These are phyloP conservation scores for Sugiyamaella chiloensis DNA, from an alignment of 805 yeast genomes.

Conservation along the genomic window DNA sequence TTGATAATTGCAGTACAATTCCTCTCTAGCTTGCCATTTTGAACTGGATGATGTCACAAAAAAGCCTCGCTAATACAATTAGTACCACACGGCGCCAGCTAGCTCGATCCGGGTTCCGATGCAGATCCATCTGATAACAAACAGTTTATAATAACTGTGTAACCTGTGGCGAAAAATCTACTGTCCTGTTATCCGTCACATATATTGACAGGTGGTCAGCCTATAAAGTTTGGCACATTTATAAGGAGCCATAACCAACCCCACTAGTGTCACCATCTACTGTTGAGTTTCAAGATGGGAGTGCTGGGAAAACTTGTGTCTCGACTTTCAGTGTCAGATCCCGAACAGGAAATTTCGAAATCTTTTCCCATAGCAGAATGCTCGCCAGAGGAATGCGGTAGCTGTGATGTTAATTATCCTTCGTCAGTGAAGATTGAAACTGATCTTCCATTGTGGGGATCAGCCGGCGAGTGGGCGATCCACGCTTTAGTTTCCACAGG, in stretches of 20 bases:
- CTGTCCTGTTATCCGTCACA: neutral
- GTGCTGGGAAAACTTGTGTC: conserved; percentile 14
- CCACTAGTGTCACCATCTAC: too few relatives aligned
- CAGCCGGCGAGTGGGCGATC: conserved; percentile 64
- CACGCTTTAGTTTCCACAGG: conserved; percentile 85
- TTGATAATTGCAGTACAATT: too few relatives aligned
- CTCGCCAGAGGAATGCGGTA: conserved; percentile 47
- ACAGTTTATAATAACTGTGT: neutral
- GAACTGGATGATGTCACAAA: too few relatives aligned
- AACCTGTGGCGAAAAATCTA: neutral
- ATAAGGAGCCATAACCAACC: too few relatives aligned
- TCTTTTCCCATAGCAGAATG: conserved; percentile 48
- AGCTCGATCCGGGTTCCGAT: neutral
- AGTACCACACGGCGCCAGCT: conserved; percentile 1
- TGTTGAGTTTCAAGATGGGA: conserved; percentile 14
- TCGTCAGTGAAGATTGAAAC: conserved; percentile 44
- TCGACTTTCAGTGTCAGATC: conserved; percentile 2
- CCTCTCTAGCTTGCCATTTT: too few relatives aligned
- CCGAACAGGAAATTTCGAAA: conserved; percentile 34
- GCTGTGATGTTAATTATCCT: conserved; percentile 56
- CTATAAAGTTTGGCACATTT: neutral
- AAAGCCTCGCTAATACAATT: too few relatives aligned
- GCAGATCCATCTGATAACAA: neutral
- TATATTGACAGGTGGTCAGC: neutral
- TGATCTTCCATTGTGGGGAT: conserved; percentile 56